A percentile compares a stretch with the other conserved stretches of the same genome.
Evolutionary conservation across 106 monocot species (phyloP).

Genomic region (Platanthera zijinensis): DNA sequence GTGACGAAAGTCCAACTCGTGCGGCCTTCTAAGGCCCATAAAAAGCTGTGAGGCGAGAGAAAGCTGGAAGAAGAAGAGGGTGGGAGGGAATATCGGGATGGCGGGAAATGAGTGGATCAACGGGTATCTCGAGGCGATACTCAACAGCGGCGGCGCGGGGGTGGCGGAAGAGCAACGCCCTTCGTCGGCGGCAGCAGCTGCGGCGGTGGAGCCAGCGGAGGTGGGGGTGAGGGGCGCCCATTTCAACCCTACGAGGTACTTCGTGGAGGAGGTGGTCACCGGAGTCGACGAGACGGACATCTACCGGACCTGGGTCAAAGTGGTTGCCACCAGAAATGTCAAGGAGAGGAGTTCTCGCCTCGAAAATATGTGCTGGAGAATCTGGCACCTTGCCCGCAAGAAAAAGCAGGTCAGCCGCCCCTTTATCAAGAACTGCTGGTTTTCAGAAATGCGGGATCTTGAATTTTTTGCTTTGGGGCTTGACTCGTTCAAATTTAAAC

Average conservation of each 20-base stretch:
- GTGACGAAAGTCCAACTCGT: neutral
- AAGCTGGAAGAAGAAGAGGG: neutral
- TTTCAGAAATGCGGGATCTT: neutral
- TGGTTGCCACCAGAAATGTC: conserved; percentile 78
- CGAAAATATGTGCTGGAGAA: conserved; percentile 99
- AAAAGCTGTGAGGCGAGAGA: neutral
- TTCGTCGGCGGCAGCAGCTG: conserved; percentile 1
- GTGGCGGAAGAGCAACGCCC: conserved; percentile 20
- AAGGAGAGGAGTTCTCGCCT: conserved; percentile 66
- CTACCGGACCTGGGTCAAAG: conserved; percentile 93
- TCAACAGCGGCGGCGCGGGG: conserved; percentile 53
- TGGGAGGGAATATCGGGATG: conserved; percentile 16
- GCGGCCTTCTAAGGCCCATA: neutral
- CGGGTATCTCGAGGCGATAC: conserved; percentile 93
- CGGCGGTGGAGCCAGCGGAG: conserved; percentile 14
- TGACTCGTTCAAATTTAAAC: no score
- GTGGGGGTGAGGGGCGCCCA: conserved; percentile 23
- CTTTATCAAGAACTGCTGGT: neutral
- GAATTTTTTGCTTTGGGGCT: neutral
- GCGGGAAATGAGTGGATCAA: conserved; percentile 98
- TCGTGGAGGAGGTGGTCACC: conserved; percentile 89
- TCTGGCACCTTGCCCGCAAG: conserved; percentile 93
- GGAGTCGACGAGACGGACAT: conserved; percentile 87
- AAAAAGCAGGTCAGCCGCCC: conserved; percentile 57
- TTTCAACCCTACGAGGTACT: conserved; percentile 91